A percentile compares a stretch with the other conserved stretches of the same genome.
These are phyloP conservation scores for Trypanosoma platydactyli DNA, from an alignment of 208 protist genomes.

Conservation along the genomic window DNA sequence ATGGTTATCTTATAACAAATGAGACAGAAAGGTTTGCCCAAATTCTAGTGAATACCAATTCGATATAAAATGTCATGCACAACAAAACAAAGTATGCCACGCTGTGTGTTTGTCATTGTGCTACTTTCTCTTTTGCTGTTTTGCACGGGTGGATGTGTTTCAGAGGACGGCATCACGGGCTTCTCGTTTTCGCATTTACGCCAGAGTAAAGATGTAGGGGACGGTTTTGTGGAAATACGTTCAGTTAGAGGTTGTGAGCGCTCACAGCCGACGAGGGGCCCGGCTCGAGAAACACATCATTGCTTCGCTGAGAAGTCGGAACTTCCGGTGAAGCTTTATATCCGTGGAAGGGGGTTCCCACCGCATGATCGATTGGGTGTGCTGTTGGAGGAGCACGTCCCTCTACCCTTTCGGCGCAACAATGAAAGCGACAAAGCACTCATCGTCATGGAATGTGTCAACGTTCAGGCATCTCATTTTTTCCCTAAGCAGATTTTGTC, in stretches of 20 bases:
- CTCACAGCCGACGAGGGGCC: slow-evolving; percentile 1
- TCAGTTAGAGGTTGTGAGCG: slow-evolving; percentile 57
- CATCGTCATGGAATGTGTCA: slow-evolving; percentile 34
- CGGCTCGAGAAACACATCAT: slow-evolving; percentile 33
- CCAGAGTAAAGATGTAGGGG: not conserved
- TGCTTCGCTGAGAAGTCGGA: slow-evolving; percentile 46
- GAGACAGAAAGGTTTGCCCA: not conserved
- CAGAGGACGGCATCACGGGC: not conserved
- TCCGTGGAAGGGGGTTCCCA: slow-evolving; percentile 63
- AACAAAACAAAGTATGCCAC: not conserved
- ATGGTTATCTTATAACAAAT: not conserved
- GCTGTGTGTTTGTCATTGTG: not conserved
- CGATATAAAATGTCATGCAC: too few relatives aligned
- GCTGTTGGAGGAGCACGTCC: slow-evolving; percentile 17
- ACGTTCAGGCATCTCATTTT: slow-evolving; percentile 35
- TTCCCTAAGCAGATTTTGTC: slow-evolving; percentile 68
- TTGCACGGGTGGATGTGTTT: not conserved
- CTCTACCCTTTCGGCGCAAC: slow-evolving; percentile 5
- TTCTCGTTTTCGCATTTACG: not conserved
- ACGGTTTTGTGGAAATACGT: slow-evolving; percentile 39
- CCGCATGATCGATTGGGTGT: slow-evolving; percentile 13
- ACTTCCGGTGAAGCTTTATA: slow-evolving; percentile 30
- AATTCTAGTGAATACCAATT: too few relatives aligned
- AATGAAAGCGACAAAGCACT: not conserved
- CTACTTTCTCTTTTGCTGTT: not conserved